phyloP scores from a whole-genome alignment of 306 rosid genomes.

The Gastrolobium bilobum region DNA sequence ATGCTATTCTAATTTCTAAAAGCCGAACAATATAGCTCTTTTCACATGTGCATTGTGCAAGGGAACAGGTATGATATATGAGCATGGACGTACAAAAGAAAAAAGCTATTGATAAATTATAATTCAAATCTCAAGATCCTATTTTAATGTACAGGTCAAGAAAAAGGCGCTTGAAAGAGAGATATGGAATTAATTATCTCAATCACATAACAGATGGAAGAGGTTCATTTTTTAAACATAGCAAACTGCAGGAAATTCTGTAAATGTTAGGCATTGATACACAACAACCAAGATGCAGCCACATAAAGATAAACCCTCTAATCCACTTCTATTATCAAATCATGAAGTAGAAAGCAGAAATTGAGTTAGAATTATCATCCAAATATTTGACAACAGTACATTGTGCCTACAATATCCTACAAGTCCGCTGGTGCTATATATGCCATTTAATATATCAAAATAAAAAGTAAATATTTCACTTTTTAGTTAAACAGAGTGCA shows the following conservation, averaged over 20 bases:
- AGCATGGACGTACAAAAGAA: background rate
- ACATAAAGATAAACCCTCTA: slow-evolving; percentile 11
- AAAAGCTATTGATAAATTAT: background rate
- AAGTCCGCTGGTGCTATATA: slow-evolving; percentile 16
- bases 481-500: background rate
- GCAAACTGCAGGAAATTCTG: background rate
- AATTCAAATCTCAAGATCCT: background rate
- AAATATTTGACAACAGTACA: background rate
- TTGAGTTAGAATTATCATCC: background rate
- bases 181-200: background rate
- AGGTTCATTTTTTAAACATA: background rate
- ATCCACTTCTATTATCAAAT: background rate
- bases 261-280: background rate
- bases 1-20: no score
- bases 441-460: slow-evolving; percentile 2
- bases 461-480: slow-evolving; percentile 2
- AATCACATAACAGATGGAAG: background rate
- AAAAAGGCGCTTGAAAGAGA: slow-evolving; percentile 20
- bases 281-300: background rate
- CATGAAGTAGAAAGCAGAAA: background rate
- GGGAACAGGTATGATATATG: background rate
- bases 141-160: background rate
- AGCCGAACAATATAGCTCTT: no score
- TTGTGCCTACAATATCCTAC: background rate
- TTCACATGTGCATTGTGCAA: background rate